A percentile compares a stretch with the other conserved stretches of the same genome.
Conservation (phyloP, 192 early-diverging fungal species). For the Backusella luteola region DNA sequence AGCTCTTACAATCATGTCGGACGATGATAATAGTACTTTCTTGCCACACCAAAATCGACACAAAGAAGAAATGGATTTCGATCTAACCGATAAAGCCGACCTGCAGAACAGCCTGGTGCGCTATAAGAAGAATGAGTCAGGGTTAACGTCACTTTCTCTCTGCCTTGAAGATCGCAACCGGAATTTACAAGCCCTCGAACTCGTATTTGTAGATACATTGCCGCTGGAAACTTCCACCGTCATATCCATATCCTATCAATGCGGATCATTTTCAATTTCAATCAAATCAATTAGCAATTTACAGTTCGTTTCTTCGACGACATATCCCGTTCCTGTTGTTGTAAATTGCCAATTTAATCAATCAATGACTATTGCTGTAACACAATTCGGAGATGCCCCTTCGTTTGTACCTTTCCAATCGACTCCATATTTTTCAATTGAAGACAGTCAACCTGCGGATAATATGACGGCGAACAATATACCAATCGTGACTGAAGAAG, state of each 20-base stretch:
- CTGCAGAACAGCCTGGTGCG: not conserved
- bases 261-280: not conserved
- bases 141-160: not conserved
- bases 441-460: not conserved
- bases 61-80: not conserved
- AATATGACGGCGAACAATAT: not conserved
- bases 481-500: not conserved
- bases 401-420: not conserved
- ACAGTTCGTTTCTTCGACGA: not conserved
- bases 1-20: not conserved
- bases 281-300: not conserved
- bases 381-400: not conserved
- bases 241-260: not conserved
- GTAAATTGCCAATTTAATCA: conserved; percentile 2
- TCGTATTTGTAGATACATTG: not conserved
- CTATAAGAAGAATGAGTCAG: not conserved
- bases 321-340: not conserved
- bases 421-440: not conserved
- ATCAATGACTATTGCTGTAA: not conserved
- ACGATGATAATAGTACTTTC: not conserved
- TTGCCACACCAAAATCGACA: not conserved
- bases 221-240: not conserved
- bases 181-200: not conserved
- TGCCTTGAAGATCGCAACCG: not conserved
- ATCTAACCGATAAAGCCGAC: not conserved